Evolutionary conservation across 331 rosid genomes (phyloP).

Genomic region (Acacia concinna): DNA sequence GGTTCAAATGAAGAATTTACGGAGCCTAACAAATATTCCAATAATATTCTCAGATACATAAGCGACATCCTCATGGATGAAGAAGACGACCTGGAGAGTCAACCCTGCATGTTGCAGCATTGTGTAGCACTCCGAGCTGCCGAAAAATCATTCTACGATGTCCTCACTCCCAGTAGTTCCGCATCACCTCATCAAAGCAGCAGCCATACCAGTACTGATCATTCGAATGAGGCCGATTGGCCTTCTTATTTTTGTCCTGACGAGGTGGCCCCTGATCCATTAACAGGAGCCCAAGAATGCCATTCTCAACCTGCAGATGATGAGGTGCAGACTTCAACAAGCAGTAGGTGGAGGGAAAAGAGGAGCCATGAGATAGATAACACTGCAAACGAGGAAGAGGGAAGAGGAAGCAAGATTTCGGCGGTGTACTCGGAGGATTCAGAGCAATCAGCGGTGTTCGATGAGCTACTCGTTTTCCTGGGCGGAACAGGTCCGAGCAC

Average conservation of each 20-base stretch:
- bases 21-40: slow-evolving; percentile 39
- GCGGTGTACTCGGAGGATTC: slow-evolving; percentile 50
- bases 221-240: slow-evolving; percentile 36
- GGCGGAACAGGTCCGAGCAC: slow-evolving; percentile 7
- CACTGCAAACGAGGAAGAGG: slow-evolving; percentile 40
- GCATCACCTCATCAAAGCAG: background rate
- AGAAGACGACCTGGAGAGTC: slow-evolving; percentile 53
- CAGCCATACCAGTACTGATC: slow-evolving; percentile 31
- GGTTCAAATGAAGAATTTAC: slow-evolving; percentile 42
- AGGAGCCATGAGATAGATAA: slow-evolving; percentile 46
- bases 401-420: slow-evolving; percentile 64
- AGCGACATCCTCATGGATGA: slow-evolving; percentile 81
- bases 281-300: slow-evolving; percentile 29
- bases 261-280: slow-evolving; percentile 27
- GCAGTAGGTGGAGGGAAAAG: slow-evolving; percentile 42
- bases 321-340: background rate
- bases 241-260: background rate
- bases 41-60: slow-evolving; percentile 55
- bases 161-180: slow-evolving; percentile 38
- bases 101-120: slow-evolving; percentile 64
- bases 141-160: slow-evolving; percentile 76
- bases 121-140: slow-evolving; percentile 80
- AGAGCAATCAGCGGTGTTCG: slow-evolving; percentile 57
- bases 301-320: background rate
- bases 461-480: slow-evolving; percentile 57